Base-by-base conservation (phyloP, 2,329 filamentous ascomycete species). In the Neophaeococcomyces mojaviensis region DNA sequence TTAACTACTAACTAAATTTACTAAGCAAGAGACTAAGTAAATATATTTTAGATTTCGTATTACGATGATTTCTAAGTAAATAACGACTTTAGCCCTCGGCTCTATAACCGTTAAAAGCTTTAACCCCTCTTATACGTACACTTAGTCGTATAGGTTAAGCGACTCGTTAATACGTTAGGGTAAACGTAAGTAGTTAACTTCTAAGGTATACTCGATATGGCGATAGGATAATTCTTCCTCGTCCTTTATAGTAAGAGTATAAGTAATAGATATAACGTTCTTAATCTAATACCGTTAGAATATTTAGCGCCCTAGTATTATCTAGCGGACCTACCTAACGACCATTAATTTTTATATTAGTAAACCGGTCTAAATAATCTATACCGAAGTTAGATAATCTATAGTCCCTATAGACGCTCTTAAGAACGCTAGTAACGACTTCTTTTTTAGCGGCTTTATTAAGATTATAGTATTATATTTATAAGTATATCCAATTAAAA, bases 381-480 rank as follows among this genome's bases (percentile, higher is more conserved):
- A 16, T 8, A 10, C 16, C 34, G 8, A 36, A 36, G 16, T 18
- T 18, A 36, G 16, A 10, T 10, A 10, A 10, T 36, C 34, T 16
- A n/a, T n/a, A n/a, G 10, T 36, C 34, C 9, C 16, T 16, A 18
- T 16, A 36, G 9, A 36, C 10, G 9, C 34, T 18, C 9, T 9
- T 36, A 8, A 36, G 34, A 10, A 36, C 8, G 34, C 34, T 16
- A 16, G 15, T 36, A 16, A 36, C 20, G 15, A 24, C 26, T 31
- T 12, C 9, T 19, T 45, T 45, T 30, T 22, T 39, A 6, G 46
- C 46, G 10, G 28, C 28, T 35, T 39, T 33, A 33, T 45, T 35
- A 18, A 49, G 44, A 35, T 36, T 28, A 16, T 35, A 28, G 20
- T 41, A 47, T 40, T 33, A 32, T 22, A 47, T 31, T 31, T 13